A percentile compares a stretch with the other conserved stretches of the same genome.
Evolutionary conservation across 202 grass and related monocot species (phyloP).

Genomic region (Panicum hallii): DNA sequence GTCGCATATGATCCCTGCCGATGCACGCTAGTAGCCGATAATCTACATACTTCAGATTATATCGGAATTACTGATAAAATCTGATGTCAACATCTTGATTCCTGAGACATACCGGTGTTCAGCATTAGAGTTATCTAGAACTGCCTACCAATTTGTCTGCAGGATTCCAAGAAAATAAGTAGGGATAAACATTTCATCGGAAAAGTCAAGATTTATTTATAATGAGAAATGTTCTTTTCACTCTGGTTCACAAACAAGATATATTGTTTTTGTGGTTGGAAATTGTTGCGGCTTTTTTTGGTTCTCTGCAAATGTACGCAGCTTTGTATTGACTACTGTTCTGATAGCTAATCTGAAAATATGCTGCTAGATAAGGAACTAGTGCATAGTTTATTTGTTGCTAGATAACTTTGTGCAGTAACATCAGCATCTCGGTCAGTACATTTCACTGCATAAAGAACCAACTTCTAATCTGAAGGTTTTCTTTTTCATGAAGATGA

Average conservation of each 20-base stretch:
- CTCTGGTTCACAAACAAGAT: slow-evolving; percentile 21
- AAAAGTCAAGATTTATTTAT: background rate
- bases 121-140: background rate
- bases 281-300: background rate
- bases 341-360: slow-evolving; percentile 12
- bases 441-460: slow-evolving; percentile 27
- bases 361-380: slow-evolving; percentile 27
- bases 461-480: slow-evolving; percentile 1
- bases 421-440: slow-evolving; percentile 12
- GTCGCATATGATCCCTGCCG: too few relatives aligned
- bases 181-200: background rate
- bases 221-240: slow-evolving; percentile 1
- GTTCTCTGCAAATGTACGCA: background rate
- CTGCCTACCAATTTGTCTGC: background rate
- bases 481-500: slow-evolving; percentile 24
- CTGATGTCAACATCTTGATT: background rate
- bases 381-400: slow-evolving; percentile 15
- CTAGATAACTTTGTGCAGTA: slow-evolving; percentile 26
- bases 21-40: too few relatives aligned
- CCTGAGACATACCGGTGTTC: background rate
- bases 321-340: slow-evolving; percentile 16
- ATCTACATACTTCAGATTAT: too few relatives aligned
- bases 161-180: background rate
- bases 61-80: too few relatives aligned
- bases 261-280: slow-evolving; percentile 15